Evolutionary conservation across 2,329 filamentous ascomycete species (phyloP).

Genomic region (Ustilaginoidea virens): DNA sequence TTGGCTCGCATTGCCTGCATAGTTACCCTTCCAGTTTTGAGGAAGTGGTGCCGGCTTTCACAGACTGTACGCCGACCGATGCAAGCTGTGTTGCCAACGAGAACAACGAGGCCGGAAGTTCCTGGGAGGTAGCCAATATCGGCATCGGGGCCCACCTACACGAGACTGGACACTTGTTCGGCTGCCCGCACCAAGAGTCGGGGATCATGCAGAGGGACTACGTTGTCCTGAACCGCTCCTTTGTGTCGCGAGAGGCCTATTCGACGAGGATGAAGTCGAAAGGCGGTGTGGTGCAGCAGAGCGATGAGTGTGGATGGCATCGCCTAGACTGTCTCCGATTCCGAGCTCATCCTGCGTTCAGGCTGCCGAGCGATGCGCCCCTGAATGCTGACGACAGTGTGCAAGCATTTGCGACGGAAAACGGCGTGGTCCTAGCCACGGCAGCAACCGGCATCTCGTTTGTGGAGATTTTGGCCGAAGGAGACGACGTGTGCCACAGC

Average conservation of each 20-base stretch:
- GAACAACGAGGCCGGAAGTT: constrained; percentile 73
- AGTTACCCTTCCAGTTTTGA: constrained; percentile 83
- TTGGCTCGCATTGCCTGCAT: constrained; percentile 82
- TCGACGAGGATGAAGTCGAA: constrained; percentile 76
- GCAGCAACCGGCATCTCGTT: constrained; percentile 72
- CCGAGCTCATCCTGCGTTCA: constrained; percentile 80
- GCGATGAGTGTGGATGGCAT: constrained; percentile 86
- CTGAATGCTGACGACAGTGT: constrained; percentile 56
- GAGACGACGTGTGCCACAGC: constrained; percentile 63
- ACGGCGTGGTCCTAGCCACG: constrained; percentile 58
- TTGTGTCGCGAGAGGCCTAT: constrained; percentile 67
- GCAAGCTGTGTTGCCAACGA: constrained; percentile 69
- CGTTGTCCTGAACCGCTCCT: constrained; percentile 67
- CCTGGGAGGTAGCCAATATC: constrained; percentile 90
- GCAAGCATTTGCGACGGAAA: constrained; percentile 74
- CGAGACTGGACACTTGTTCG: constrained; percentile 79
- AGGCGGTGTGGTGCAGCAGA: constrained; percentile 56
- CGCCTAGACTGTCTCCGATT: constrained; percentile 79
- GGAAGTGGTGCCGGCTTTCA: constrained; percentile 78
- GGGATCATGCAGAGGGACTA: constrained; percentile 93
- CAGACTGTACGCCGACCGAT: constrained; percentile 81
- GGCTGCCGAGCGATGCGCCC: constrained; percentile 58
- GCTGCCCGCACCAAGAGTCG: constrained; percentile 74
- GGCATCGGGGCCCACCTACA: constrained; percentile 88
- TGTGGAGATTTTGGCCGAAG: constrained; percentile 66